A percentile compares a stretch with the other conserved stretches of the same genome.
These are phyloP conservation scores for Thraustochytrium sp. DNA, from an alignment of 352 stramenopile species.

Conservation along the genomic window DNA sequence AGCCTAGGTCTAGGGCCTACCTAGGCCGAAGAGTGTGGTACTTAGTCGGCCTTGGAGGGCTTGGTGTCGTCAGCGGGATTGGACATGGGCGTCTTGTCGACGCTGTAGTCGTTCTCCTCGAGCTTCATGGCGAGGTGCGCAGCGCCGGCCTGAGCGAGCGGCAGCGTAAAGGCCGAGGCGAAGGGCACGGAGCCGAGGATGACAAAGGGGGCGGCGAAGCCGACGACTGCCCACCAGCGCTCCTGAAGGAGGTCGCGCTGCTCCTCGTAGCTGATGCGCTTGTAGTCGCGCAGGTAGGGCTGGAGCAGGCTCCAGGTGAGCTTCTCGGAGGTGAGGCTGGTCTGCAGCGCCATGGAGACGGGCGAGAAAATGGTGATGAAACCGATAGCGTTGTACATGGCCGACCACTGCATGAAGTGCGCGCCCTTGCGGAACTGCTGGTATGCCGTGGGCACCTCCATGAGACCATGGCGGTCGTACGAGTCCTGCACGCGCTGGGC, in stretches of 20 bases:
- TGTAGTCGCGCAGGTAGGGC: background rate
- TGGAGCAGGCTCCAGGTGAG: background rate
- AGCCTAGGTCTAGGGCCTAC: no score
- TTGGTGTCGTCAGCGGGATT: no score
- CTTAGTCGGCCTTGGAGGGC: background rate
- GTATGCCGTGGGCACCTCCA: background rate
- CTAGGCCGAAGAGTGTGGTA: no score
- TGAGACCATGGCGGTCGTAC: background rate
- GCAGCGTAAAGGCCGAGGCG: background rate
- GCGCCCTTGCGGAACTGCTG: constrained; percentile 6
- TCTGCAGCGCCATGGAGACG: background rate
- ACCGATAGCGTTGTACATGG: background rate
- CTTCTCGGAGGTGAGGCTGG: constrained; percentile 2
- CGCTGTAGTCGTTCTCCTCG: background rate
- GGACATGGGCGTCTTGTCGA: background rate
- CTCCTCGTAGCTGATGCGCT: background rate
- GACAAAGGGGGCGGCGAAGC: constrained; percentile 4
- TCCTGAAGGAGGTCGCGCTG: background rate
- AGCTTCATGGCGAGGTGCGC: background rate
- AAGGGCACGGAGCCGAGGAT: background rate
- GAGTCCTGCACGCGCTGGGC: background rate
- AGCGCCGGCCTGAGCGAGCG: background rate
- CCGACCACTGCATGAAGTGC: background rate
- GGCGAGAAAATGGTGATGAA: background rate
- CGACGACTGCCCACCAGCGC: background rate